These are phyloP conservation scores for Vachellia pachyceras DNA, from an alignment of 306 rosid genomes.

Conservation along the genomic window DNA sequence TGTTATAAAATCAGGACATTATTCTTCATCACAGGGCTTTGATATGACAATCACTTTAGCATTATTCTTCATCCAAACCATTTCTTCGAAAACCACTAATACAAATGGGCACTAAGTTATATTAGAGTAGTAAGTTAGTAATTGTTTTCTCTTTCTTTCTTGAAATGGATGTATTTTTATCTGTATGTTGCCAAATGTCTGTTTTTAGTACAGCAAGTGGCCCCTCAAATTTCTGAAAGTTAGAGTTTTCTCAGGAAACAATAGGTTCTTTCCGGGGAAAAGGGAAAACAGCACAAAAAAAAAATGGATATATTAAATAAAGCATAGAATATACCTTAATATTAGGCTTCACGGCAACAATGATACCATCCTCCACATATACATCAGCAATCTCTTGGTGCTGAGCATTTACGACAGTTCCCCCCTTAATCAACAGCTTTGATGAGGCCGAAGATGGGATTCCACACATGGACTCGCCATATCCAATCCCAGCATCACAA, in stretches of 20 bases:
- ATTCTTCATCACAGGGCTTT: no score
- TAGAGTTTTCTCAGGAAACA: not conserved
- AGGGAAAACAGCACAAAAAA: conserved; percentile 4
- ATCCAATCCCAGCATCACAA: conserved; percentile 71
- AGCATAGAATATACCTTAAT: conserved; percentile 49
- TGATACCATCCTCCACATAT: conserved; percentile 78
- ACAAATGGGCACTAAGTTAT: no score
- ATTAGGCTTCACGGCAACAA: conserved; percentile 71
- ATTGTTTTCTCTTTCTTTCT: not conserved
- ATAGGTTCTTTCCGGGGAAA: not conserved
- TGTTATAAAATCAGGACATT: not conserved
- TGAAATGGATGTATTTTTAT: not conserved
- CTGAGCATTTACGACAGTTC: conserved; percentile 83
- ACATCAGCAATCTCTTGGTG: conserved; percentile 81
- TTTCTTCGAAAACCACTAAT: not conserved
- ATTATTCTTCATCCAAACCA: not conserved
- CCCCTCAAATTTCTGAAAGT: not conserved
- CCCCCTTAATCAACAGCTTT: conserved; percentile 81
- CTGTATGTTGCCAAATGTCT: not conserved
- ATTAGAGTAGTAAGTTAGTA: not conserved
- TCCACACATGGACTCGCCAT: conserved; percentile 54
- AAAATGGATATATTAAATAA: not conserved
- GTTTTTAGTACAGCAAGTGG: not conserved
- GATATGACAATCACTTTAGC: not conserved
- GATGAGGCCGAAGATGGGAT: conserved; percentile 41